Conservation (phyloP, 2,329 filamentous ascomycete species). For the Penicillium frequentans region DNA sequence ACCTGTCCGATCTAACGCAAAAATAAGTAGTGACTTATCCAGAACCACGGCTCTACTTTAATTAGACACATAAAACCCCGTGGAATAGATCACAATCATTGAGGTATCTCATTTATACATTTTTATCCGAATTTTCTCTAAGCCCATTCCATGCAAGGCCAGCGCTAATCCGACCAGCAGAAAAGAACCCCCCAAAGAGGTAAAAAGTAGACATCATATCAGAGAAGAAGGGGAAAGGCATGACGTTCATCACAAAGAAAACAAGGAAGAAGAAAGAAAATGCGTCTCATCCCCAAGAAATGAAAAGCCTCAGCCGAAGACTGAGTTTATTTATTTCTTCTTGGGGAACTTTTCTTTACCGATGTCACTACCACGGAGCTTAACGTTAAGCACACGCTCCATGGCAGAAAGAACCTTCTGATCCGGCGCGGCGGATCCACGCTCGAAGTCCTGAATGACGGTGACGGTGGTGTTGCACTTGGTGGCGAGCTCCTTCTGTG, state of each 20-base stretch:
- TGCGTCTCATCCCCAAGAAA: slow-evolving; percentile 23
- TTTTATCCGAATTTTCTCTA: slow-evolving; percentile 22
- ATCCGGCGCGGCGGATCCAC: slow-evolving; percentile 73
- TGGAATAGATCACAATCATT: neutral
- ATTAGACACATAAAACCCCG: too few species aligned
- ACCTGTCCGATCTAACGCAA: too few species aligned
- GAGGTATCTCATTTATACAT: slow-evolving; percentile 27
- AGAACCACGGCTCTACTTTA: neutral
- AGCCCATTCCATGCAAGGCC: slow-evolving; percentile 28
- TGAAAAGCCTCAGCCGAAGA: slow-evolving; percentile 7
- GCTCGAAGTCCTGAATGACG: slow-evolving; percentile 82
- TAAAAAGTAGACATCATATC: slow-evolving; percentile 6
- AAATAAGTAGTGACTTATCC: neutral
- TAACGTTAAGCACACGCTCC: slow-evolving; percentile 83
- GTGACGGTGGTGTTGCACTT: slow-evolving; percentile 85
- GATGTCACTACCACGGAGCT: slow-evolving; percentile 82
- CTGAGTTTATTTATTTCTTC: slow-evolving; percentile 56
- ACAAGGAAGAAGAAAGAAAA: slow-evolving; percentile 8
- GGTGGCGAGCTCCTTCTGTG: slow-evolving; percentile 82
- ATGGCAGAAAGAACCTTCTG: slow-evolving; percentile 77
- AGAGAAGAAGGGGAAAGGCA: slow-evolving; percentile 13
- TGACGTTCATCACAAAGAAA: slow-evolving; percentile 25
- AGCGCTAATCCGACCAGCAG: slow-evolving; percentile 36
- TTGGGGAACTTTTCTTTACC: slow-evolving; percentile 79
- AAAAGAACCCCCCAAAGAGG: slow-evolving; percentile 22